A percentile compares a stretch with the other conserved stretches of the same genome.
Conservation (phyloP, 2,329 filamentous ascomycete species). For the Sclerotinia nivalis region DNA sequence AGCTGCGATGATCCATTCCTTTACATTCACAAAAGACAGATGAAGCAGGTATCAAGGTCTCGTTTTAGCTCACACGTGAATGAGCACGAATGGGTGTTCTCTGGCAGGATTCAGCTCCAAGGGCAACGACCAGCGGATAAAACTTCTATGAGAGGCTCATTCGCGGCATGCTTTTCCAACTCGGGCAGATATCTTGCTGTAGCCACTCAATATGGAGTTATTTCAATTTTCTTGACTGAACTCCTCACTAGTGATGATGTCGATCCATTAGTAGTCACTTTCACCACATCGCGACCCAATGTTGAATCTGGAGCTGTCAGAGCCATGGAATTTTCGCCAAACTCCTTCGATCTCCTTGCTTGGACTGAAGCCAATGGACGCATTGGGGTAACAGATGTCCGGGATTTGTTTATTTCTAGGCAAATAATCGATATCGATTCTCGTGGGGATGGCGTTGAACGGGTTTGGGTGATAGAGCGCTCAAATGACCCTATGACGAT, state of each 20-base stretch:
- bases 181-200: constrained; percentile 72
- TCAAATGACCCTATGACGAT: constrained; percentile 29
- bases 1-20: constrained; percentile 72
- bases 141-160: constrained; percentile 65
- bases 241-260: constrained; percentile 47
- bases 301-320: constrained; percentile 67
- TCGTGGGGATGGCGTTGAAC: constrained; percentile 52
- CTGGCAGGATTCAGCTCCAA: constrained; percentile 56
- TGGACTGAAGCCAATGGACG: constrained; percentile 89
- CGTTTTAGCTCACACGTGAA: constrained; percentile 31
- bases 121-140: constrained; percentile 57
- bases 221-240: constrained; percentile 69
- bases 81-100: constrained; percentile 53
- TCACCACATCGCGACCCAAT: constrained; percentile 71
- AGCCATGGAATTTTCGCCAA: constrained; percentile 89
- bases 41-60: constrained; percentile 28
- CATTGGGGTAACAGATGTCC: constrained; percentile 72
- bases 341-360: constrained; percentile 84
- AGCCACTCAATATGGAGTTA: constrained; percentile 77
- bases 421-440: constrained; percentile 68
- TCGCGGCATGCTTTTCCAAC: constrained; percentile 75
- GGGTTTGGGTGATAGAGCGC: constrained; percentile 34
- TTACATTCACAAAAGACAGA: constrained; percentile 71
- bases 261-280: constrained; percentile 70
- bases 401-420: constrained; percentile 64